phyloP scores from a whole-genome alignment of 2,329 filamentous ascomycete genomes.

The Penicillium concentricum region DNA sequence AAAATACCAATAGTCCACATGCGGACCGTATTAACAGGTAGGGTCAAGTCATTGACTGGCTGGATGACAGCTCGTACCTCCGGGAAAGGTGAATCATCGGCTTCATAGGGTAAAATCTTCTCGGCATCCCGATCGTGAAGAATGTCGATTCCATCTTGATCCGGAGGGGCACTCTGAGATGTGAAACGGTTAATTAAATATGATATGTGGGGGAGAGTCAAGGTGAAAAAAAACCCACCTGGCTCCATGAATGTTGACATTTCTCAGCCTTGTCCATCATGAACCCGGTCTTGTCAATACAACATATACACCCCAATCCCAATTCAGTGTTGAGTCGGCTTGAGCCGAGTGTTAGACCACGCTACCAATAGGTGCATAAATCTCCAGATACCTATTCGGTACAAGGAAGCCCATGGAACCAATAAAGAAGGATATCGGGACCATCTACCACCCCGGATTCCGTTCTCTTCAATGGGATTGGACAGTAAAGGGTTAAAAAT shows the following conservation, averaged over 20 bases:
- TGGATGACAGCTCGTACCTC: conserved; percentile 40
- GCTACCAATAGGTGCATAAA: neutral
- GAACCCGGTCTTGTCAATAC: neutral
- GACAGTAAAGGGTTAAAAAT: neutral
- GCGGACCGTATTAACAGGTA: conserved; percentile 36
- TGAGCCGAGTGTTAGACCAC: neutral
- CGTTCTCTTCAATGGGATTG: neutral
- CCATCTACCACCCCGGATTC: neutral
- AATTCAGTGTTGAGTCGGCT: neutral
- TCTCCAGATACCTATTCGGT: neutral
- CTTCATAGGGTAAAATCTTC: conserved; percentile 36
- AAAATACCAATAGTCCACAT: conserved; percentile 42
- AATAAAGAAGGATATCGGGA: neutral
- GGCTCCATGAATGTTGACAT: conserved; percentile 4
- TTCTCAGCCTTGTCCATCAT: conserved; percentile 12
- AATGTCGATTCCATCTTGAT: conserved; percentile 20
- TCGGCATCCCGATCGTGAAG: conserved; percentile 35
- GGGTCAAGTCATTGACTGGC: conserved; percentile 31
- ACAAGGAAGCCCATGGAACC: neutral
- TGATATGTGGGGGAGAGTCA: neutral
- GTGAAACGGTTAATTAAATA: conserved; percentile 8
- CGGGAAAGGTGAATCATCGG: conserved; percentile 39
- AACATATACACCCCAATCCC: neutral
- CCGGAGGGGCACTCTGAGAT: conserved; percentile 1
- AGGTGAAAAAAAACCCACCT: conserved; percentile 1